Conservation (phyloP, 768 basidiomycete species). For the Hygrocybe punicea region DNA sequence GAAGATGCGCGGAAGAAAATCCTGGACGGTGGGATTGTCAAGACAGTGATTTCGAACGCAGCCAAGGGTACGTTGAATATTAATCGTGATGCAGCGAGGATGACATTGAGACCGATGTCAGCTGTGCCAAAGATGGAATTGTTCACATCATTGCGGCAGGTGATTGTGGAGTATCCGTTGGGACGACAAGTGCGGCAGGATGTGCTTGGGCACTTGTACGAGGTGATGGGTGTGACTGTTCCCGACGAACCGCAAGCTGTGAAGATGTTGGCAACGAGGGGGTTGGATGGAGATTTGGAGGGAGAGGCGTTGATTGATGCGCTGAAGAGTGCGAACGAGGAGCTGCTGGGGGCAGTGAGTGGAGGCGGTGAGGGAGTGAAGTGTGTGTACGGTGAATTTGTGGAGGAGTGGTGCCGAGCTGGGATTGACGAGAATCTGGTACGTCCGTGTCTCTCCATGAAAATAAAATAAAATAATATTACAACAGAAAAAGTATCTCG, state of each 20-base stretch:
- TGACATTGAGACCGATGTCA: slow-evolving; percentile 13
- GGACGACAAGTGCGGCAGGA: slow-evolving; percentile 32
- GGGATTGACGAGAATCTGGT: slow-evolving; percentile 29
- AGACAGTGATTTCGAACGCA: slow-evolving; percentile 71
- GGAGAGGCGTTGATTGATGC: slow-evolving; percentile 39
- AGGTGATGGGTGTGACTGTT: slow-evolving; percentile 30
- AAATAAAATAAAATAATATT: no score
- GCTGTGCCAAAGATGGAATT: slow-evolving; percentile 43
- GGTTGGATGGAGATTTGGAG: slow-evolving; percentile 26
- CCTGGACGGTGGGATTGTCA: slow-evolving; percentile 76
- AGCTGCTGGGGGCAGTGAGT: slow-evolving; percentile 25
- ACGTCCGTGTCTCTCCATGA: slow-evolving; percentile 22
- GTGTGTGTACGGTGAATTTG: slow-evolving; percentile 42
- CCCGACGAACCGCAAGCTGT: slow-evolving; percentile 38
- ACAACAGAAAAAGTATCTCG: slow-evolving; percentile 53
- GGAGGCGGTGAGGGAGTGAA: slow-evolving; percentile 15
- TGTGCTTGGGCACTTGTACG: slow-evolving; percentile 42
- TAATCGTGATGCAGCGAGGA: neutral
- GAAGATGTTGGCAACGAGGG: slow-evolving; percentile 34
- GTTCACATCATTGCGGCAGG: slow-evolving; percentile 38
- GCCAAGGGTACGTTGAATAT: slow-evolving; percentile 60
- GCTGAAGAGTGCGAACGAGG: slow-evolving; percentile 39
- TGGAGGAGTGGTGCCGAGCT: slow-evolving; percentile 44
- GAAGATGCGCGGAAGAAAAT: slow-evolving; percentile 29
- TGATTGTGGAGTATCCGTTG: slow-evolving; percentile 40